A percentile compares a stretch with the other conserved stretches of the same genome.
These are phyloP conservation scores for Xerocomellus amylosporus DNA, from an alignment of 768 basidiomycete genomes.

Conservation along the genomic window DNA sequence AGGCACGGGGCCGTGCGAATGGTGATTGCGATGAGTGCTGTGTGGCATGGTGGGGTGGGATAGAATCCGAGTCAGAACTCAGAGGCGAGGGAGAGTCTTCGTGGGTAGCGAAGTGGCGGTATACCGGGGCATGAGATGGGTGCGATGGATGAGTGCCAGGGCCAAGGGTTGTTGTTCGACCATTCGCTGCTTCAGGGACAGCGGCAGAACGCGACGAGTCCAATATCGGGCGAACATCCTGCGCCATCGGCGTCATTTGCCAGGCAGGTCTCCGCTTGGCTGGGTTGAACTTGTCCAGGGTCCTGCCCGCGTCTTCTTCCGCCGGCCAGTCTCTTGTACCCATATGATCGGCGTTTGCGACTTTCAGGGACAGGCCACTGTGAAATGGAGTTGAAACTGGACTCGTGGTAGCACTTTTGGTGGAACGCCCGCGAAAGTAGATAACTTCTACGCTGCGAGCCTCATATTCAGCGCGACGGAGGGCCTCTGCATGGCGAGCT, in stretches of 20 bases:
- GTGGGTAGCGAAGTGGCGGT: conserved; percentile 37
- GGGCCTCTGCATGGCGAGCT: conserved; percentile 65
- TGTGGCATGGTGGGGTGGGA: conserved; percentile 29
- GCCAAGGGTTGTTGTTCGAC: conserved; percentile 20
- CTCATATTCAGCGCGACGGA: conserved; percentile 63
- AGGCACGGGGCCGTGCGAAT: conserved; percentile 27
- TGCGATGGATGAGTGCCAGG: conserved; percentile 41
- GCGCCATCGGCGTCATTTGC: conserved; percentile 46
- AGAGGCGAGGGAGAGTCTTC: conserved; percentile 70
- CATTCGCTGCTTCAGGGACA: conserved; percentile 14
- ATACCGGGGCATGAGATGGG: conserved; percentile 31
- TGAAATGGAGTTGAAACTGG: conserved; percentile 50
- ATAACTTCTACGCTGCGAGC: conserved; percentile 47
- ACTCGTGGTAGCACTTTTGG: conserved; percentile 69
- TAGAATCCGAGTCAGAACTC: conserved; percentile 61
- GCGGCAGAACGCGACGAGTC: conserved; percentile 18
- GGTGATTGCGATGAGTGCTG: conserved; percentile 31
- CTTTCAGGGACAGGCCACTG: conserved; percentile 20
- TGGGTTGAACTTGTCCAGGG: conserved; percentile 25
- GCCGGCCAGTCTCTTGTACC: conserved; percentile 38
- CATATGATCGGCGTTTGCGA: conserved; percentile 39
- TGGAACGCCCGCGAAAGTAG: conserved; percentile 38
- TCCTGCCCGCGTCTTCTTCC: conserved; percentile 28
- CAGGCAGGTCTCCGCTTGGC: conserved; percentile 50
- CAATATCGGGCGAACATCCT: conserved; percentile 28